Evolutionary conservation across 1,139 yeast species (phyloP).

Genomic region (Hyphopichia pseudoburtonii): DNA sequence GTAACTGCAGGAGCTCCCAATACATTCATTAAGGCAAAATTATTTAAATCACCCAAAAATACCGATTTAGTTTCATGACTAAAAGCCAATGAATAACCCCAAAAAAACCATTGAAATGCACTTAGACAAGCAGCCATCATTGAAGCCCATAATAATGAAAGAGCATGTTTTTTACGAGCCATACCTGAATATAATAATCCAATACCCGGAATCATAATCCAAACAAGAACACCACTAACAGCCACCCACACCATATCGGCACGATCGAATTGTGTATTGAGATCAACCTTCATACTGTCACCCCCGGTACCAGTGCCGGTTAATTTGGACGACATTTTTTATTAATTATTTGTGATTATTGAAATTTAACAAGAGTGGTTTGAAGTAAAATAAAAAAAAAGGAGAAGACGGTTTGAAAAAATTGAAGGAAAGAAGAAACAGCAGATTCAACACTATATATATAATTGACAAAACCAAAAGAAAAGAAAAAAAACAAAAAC

Average conservation of each 20-base stretch:
- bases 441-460: no score
- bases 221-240: constrained; percentile 71
- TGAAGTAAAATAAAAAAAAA: no score
- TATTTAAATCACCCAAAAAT: constrained; percentile 76
- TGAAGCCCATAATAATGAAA: constrained; percentile 91
- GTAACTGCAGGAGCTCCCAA: constrained; percentile 79
- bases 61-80: constrained; percentile 64
- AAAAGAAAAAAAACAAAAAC: no score
- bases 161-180: constrained; percentile 88
- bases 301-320: constrained; percentile 75
- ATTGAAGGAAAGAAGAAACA: no score
- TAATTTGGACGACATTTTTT: constrained; percentile 18
- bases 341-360: constrained; percentile 5
- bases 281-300: constrained; percentile 67
- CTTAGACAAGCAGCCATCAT: constrained; percentile 82
- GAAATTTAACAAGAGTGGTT: neutral
- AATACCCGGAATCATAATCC: constrained; percentile 95
- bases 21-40: constrained; percentile 77
- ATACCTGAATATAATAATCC: constrained; percentile 89
- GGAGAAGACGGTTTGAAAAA: no score
- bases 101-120: constrained; percentile 92
- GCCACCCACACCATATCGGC: constrained; percentile 92
- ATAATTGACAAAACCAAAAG: no score
- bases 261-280: constrained; percentile 69
- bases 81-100: constrained; percentile 92